phyloP scores from a whole-genome alignment of 129 eudicot species.

The Mikania micrantha region DNA sequence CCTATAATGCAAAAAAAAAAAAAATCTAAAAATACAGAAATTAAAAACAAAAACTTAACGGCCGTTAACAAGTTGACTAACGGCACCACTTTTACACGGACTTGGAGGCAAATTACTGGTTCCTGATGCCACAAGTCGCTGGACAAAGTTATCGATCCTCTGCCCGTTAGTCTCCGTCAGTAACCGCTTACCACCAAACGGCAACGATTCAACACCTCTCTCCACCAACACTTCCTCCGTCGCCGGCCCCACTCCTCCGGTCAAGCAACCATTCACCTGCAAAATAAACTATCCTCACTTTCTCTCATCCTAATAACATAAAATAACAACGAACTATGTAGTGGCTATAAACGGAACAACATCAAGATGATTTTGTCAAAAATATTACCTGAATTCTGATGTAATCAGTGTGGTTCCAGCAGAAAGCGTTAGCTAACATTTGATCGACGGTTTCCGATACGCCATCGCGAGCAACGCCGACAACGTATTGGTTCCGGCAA shows the following conservation, averaged over 20 bases:
- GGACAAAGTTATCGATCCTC: constrained; percentile 69
- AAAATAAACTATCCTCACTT: constrained; percentile 14
- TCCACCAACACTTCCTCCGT: constrained; percentile 47
- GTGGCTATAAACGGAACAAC: too few relatives aligned
- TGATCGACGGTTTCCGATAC: constrained; percentile 88
- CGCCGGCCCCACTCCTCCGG: constrained; percentile 29
- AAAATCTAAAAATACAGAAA: not conserved
- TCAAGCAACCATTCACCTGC: constrained; percentile 58
- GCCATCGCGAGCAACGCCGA: constrained; percentile 69
- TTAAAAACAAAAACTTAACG: constrained; percentile 32
- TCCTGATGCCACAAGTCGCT: constrained; percentile 67
- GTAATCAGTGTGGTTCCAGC: constrained; percentile 74
- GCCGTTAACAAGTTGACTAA: constrained; percentile 72
- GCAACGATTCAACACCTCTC: constrained; percentile 74
- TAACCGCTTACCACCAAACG: constrained; percentile 91
- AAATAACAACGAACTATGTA: too few relatives aligned
- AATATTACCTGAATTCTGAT: constrained; percentile 81
- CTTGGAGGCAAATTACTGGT: constrained; percentile 81
- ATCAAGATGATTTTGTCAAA: not conserved
- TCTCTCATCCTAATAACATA: too few relatives aligned
- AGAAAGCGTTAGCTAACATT: constrained; percentile 77
- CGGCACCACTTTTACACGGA: constrained; percentile 77
- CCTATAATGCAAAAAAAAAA: constrained; percentile 11
- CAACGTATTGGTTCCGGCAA: constrained; percentile 35
- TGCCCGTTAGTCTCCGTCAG: constrained; percentile 84